These are phyloP conservation scores for Gnetum montanum DNA, from an alignment of 75 land plant genomes.

Conservation along the genomic window DNA sequence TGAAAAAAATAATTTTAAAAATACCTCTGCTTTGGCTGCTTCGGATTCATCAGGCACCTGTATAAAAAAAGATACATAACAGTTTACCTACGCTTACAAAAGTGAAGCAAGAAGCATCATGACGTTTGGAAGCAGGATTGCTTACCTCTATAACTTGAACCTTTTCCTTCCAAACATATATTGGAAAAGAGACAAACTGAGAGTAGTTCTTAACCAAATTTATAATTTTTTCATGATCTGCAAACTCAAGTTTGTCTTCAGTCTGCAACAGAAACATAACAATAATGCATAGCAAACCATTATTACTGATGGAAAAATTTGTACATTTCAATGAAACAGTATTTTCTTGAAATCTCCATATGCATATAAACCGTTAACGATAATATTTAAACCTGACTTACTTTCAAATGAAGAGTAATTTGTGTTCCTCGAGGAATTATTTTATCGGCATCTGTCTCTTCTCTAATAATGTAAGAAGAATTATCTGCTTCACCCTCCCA, in stretches of 20 bases:
- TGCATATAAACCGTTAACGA: too few species aligned
- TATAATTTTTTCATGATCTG: conserved; percentile 71
- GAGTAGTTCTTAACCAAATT: conserved; percentile 92
- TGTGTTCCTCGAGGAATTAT: conserved; percentile 78
- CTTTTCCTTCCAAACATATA: conserved; percentile 92
- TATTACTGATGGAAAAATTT: too few species aligned
- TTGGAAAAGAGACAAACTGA: conserved; percentile 98
- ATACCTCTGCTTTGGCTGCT: too few species aligned
- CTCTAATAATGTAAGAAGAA: conserved; percentile 59
- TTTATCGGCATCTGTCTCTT: conserved; percentile 87
- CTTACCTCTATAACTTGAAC: conserved; percentile 71
- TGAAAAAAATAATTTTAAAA: too few species aligned
- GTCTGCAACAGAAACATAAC: conserved; percentile 32
- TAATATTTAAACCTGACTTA: conserved; percentile 11
- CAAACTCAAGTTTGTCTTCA: conserved; percentile 77
- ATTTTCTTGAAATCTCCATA: too few species aligned
- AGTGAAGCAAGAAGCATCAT: too few species aligned
- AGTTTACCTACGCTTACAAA: too few species aligned
- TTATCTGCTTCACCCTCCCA: conserved; percentile 92
- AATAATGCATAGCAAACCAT: not conserved
- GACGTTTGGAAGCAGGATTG: not conserved
- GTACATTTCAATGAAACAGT: too few species aligned
- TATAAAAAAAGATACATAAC: too few species aligned
- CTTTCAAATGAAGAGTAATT: conserved; percentile 85
- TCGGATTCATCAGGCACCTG: too few species aligned